A percentile compares a stretch with the other conserved stretches of the same genome.
Conservation (phyloP, 225 moss, liverwort and hornwort genomes). For the Straminergon stramineum region DNA sequence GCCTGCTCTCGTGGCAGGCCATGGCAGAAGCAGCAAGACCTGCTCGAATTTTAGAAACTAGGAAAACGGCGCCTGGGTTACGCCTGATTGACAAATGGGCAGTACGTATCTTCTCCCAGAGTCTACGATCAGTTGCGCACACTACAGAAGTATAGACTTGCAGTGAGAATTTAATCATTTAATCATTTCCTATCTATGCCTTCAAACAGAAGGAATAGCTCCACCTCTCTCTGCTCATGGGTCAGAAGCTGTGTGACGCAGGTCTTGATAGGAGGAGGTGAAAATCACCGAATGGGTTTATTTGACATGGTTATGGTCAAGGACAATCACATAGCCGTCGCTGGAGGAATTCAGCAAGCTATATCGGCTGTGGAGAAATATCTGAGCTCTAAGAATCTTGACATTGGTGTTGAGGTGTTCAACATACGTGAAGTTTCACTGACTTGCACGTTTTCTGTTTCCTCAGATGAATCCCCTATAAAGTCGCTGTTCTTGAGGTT, state of each 20-base stretch:
- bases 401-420: slow-evolving; percentile 80
- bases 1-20: slow-evolving; percentile 23
- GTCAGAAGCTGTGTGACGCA: slow-evolving; percentile 15
- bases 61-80: slow-evolving; percentile 87
- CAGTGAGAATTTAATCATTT: not conserved
- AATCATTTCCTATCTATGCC: not conserved
- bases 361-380: slow-evolving; percentile 73
- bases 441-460: not conserved
- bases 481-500: not conserved
- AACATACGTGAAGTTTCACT: not conserved
- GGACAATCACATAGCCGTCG: slow-evolving; percentile 87
- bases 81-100: slow-evolving; percentile 95
- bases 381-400: slow-evolving; percentile 47
- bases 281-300: slow-evolving; percentile 97
- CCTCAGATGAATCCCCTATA: not conserved
- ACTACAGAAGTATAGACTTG: not conserved
- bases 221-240: not conserved
- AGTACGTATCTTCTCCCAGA: slow-evolving; percentile 27
- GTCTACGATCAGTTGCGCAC: not conserved
- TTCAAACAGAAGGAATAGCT: not conserved
- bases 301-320: slow-evolving; percentile 98
- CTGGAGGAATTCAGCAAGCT: slow-evolving; percentile 81
- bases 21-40: slow-evolving; percentile 93
- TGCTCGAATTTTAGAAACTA: slow-evolving; percentile 87
- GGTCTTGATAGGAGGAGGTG: slow-evolving; percentile 92